Percentiles rank a stretch among this genome's conserved stretches.
These are phyloP conservation scores for Ceratobasidium sp. DNA, from an alignment of 1,284 basidiomycete species.

Conservation along the genomic window DNA sequence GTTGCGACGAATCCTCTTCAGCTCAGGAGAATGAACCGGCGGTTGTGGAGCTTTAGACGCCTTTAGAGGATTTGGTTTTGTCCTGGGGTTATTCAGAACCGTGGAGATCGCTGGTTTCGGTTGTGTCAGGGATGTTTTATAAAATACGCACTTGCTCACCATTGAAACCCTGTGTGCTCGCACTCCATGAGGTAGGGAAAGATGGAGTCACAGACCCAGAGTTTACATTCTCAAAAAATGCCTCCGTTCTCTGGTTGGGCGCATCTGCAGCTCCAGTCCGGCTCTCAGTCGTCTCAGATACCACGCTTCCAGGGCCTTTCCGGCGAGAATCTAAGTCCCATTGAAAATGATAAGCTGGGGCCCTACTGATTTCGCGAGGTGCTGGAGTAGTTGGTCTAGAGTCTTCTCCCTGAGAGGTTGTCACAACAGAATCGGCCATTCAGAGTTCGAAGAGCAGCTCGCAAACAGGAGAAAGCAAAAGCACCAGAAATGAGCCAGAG, in stretches of 20 bases:
- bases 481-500: not conserved
- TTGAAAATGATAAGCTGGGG: conserved; percentile 46
- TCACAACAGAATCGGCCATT: conserved; percentile 28
- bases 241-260: conserved; percentile 1
- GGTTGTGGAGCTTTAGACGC: conserved; percentile 80
- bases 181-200: conserved; percentile 48
- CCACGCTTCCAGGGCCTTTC: conserved; percentile 47
- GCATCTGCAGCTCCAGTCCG: conserved; percentile 45
- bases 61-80: conserved; percentile 84
- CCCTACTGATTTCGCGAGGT: conserved; percentile 12
- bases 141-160: conserved; percentile 44
- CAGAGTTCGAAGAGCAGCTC: not conserved
- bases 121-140: not conserved
- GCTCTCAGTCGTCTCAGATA: conserved; percentile 49
- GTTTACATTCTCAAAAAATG: conserved; percentile 24
- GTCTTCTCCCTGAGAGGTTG: conserved; percentile 39
- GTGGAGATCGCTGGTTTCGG: conserved; percentile 69
- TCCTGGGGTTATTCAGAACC: conserved; percentile 86
- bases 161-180: conserved; percentile 50
- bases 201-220: conserved; percentile 35
- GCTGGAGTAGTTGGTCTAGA: conserved; percentile 37
- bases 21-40: conserved; percentile 71
- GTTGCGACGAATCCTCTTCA: conserved; percentile 82
- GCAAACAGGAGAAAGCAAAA: not conserved
- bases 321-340: conserved; percentile 46